Evolutionary conservation across 352 stramenopile genomes (phyloP).

Genomic region (Phytopythium helicoides): DNA sequence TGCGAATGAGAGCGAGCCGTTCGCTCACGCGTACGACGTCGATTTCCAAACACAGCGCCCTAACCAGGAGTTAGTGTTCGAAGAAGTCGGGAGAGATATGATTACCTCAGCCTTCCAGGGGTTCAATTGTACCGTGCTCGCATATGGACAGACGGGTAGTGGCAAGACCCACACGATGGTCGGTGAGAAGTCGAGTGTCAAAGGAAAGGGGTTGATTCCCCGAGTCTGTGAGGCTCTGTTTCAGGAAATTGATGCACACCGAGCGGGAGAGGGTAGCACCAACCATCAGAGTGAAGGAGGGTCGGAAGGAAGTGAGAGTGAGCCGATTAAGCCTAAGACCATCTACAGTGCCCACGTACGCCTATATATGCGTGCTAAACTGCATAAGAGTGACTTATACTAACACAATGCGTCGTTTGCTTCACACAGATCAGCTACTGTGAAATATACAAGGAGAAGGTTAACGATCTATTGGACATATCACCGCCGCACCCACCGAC

Average conservation of each 20-base stretch:
- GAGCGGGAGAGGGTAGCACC: constrained; percentile 12
- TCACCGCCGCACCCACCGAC: background rate
- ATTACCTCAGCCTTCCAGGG: constrained; percentile 74
- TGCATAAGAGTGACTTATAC: too few species aligned
- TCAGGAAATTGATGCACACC: constrained; percentile 48
- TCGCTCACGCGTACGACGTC: constrained; percentile 37
- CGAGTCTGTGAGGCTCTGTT: constrained; percentile 81
- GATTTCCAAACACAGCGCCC: constrained; percentile 37
- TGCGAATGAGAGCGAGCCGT: constrained; percentile 21
- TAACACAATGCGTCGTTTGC: too few species aligned
- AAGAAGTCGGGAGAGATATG: constrained; percentile 68
- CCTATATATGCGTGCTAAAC: background rate
- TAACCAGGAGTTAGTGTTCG: constrained; percentile 76
- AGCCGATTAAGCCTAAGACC: constrained; percentile 14
- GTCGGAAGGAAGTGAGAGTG: background rate
- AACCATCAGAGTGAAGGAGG: constrained; percentile 7
- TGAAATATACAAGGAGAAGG: constrained; percentile 89
- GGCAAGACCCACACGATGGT: constrained; percentile 88
- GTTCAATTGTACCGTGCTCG: constrained; percentile 84
- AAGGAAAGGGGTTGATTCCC: constrained; percentile 72
- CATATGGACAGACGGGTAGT: constrained; percentile 79
- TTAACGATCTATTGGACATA: constrained; percentile 75
- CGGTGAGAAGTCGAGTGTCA: constrained; percentile 46
- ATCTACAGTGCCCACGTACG: constrained; percentile 46
- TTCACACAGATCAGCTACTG: constrained; percentile 52